Base-by-base conservation (phyloP, 768 basidiomycete species). In the Lentinula edodes region DNA sequence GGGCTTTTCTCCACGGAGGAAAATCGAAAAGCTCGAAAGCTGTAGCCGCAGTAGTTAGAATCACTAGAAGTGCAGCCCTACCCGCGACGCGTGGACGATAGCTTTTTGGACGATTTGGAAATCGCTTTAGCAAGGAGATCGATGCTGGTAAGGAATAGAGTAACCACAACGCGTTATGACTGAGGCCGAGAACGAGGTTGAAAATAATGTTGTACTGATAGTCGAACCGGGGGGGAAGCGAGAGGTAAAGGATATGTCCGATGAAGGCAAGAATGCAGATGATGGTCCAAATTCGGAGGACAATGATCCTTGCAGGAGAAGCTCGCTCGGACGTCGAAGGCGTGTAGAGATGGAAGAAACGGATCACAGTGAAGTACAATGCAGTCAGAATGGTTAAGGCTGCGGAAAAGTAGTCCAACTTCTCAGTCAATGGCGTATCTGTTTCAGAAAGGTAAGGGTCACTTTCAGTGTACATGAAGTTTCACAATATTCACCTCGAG, bases 351-450 rank as follows among this genome's bases (percentile, higher is more conserved):
- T 89, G 86, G 69, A 89, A 88, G 12, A 91, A 71, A 3, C 96
- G 91, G 51, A 94, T 77, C 66, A 85, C 79, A 23, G 89, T 84
- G 71, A 83, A 85, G 72, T 91, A 95, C 3, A 98, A 76, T 1
- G 89, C 88, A 66, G 83, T 91, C 32, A 95, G 71, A 64, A 97
- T 95, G 10, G 89, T 87, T 8, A 89, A 74, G 0, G 90, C 94
- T 6, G 97, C 97, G 2, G 93, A 93, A 71, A 98, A 97, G 72
- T 99, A 99, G 69, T 98, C 97, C 68, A 95, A 62, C 65, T 89
- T 90, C 73, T 99, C 97, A 2, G 95, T 98, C 32, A 75, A 69
- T 2, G 89, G 85, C 6, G 84, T 76, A 75, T 98, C 96, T 63
- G 58, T 48, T 48, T 23, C 2, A 23, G 50, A 36, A 18, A 34